phyloP scores from a whole-genome alignment of 768 basidiomycete genomes.

The Imleria badia region DNA sequence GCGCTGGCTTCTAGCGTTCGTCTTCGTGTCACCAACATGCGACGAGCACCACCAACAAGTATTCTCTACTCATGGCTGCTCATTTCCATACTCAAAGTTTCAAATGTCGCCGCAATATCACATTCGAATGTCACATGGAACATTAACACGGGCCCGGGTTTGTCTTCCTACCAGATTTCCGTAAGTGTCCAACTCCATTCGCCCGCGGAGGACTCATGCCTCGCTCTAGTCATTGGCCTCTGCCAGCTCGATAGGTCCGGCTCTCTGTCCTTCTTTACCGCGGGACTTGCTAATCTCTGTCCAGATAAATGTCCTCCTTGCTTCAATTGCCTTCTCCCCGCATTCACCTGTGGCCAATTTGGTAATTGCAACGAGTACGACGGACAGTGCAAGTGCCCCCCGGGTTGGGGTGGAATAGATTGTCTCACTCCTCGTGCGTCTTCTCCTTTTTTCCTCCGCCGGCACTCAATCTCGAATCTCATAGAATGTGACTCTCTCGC shows the following conservation, averaged over 20 bases:
- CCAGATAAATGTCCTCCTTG: slow-evolving; percentile 77
- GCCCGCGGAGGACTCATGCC: slow-evolving; percentile 12
- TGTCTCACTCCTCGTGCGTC: slow-evolving; percentile 87
- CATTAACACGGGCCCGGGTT: slow-evolving; percentile 6
- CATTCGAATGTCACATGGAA: slow-evolving; percentile 19
- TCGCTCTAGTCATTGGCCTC: slow-evolving; percentile 20
- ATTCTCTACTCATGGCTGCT: slow-evolving; percentile 18
- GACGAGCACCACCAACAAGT: slow-evolving; percentile 14
- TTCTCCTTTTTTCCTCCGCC: slow-evolving; percentile 1
- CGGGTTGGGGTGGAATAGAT: slow-evolving; percentile 97
- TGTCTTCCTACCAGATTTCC: slow-evolving; percentile 26
- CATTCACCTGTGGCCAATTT: slow-evolving; percentile 90
- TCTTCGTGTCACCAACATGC: slow-evolving; percentile 19
- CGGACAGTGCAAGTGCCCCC: slow-evolving; percentile 94
- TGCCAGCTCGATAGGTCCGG: slow-evolving; percentile 17
- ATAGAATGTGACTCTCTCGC: slow-evolving; percentile 93
- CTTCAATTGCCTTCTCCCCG: slow-evolving; percentile 94
- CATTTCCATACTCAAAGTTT: slow-evolving; percentile 4
- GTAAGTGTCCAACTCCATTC: slow-evolving; percentile 16
- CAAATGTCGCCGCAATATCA: slow-evolving; percentile 1
- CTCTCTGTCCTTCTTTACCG: background rate
- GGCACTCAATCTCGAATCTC: background rate
- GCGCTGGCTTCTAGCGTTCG: background rate
- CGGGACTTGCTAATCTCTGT: background rate
- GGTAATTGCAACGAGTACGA: slow-evolving; percentile 89